A percentile compares a stretch with the other conserved stretches of the same genome.
Evolutionary conservation across 495 filamentous ascomycete genomes (phyloP).

Genomic region (Apiosordaria backusii): DNA sequence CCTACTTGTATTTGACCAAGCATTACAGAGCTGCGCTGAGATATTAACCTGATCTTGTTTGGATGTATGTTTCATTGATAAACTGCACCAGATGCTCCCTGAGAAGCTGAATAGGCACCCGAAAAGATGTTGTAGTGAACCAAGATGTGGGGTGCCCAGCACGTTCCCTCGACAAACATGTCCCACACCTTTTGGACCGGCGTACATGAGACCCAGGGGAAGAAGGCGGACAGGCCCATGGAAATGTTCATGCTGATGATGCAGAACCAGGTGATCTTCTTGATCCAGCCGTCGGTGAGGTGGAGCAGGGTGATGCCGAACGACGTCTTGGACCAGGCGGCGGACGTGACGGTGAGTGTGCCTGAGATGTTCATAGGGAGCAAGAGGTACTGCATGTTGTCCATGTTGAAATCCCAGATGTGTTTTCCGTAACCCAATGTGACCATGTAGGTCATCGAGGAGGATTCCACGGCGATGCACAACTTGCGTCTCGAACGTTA

Average conservation of each 20-base stretch:
- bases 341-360: conserved; percentile 22
- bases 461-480: conserved; percentile 14
- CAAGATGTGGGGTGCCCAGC: conserved; percentile 24
- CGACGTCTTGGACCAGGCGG: conserved; percentile 32
- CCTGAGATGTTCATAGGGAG: conserved; percentile 18
- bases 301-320: conserved; percentile 30
- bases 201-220: conserved; percentile 27
- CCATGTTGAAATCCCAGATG: conserved; percentile 27
- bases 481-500: not conserved
- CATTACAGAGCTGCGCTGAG: not conserved
- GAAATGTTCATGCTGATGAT: conserved; percentile 26
- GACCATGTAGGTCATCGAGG: conserved; percentile 14
- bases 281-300: conserved; percentile 23
- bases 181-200: conserved; percentile 35
- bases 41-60: not conserved
- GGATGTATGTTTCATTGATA: no score
- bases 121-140: conserved; percentile 24
- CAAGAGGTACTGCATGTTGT: conserved; percentile 15
- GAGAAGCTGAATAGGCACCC: conserved; percentile 29
- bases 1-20: not conserved
- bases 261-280: conserved; percentile 21
- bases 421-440: conserved; percentile 29
- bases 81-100: no score
- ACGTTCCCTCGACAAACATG: conserved; percentile 18
- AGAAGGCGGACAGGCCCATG: conserved; percentile 17